Evolutionary conservation across 1,284 basidiomycete genomes (phyloP), one percentile per base, ranked within the genome.

Genomic region (Acaromyces ingoldii): DNA sequence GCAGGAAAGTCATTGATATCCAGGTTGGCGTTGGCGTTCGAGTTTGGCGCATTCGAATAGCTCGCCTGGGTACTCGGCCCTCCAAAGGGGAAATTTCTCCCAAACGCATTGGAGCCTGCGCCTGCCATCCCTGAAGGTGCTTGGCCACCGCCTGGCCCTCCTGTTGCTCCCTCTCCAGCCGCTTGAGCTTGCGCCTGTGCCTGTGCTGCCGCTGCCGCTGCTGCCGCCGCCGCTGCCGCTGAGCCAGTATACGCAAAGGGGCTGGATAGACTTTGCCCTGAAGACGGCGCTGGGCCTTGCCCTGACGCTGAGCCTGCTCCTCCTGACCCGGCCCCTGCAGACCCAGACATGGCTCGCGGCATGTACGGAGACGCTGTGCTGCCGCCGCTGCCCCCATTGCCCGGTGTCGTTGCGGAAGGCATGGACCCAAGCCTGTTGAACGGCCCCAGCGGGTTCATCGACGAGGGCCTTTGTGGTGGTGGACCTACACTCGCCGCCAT

Each of bases 21-120:
- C 9, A 53, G 21, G n/a, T n/a, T n/a, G n/a, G n/a, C n/a, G n/a
- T n/a, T n/a, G n/a, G n/a, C n/a, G n/a, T n/a, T n/a, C n/a, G n/a
- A n/a, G n/a, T n/a, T n/a, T n/a, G n/a, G n/a, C n/a, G n/a, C n/a
- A n/a, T n/a, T n/a, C n/a, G n/a, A n/a, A n/a, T n/a, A n/a, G n/a
- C n/a, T n/a, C n/a, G n/a, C n/a, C n/a, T n/a, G n/a, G n/a, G n/a
- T 15, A 29, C 30, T 41, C 36, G 61, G 58, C 17, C 57, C 55
- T 4, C 63, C 63, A 37, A 67, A 67, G 38, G 63, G 62, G 37
- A 65, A 67, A 31, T 38, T 53, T 4, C 42, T 22, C 30, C 26
- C 34, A 22, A 45, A 45, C 3, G 25, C 54, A 57, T 39, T 42
- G 21, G 36, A 48, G 22, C 17, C 40, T 13, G 38, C 11, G 29